Percentiles rank a stretch among this genome's conserved stretches.
Conservation (phyloP, 495 filamentous ascomycete genomes). For the Penicillium arizonense region DNA sequence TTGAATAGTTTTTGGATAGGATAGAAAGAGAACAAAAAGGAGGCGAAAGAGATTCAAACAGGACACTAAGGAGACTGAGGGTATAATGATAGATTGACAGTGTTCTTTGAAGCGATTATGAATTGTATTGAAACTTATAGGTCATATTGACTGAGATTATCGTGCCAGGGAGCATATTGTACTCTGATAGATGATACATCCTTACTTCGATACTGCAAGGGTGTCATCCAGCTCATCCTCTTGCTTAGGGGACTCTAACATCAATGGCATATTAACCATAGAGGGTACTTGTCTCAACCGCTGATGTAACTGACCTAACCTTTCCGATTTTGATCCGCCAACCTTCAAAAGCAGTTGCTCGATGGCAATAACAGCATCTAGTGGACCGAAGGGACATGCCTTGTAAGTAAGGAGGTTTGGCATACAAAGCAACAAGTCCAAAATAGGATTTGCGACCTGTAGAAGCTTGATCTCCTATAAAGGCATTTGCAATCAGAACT, state of each 20-base stretch:
- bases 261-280: neutral
- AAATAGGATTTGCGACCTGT: slow-evolving; percentile 15
- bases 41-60: too few relatives aligned
- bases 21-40: too few relatives aligned
- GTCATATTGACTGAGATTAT: too few relatives aligned
- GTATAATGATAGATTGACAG: too few relatives aligned
- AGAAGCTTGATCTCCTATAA: slow-evolving; percentile 12
- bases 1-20: too few relatives aligned
- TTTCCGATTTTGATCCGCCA: slow-evolving; percentile 7
- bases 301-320: slow-evolving; percentile 2
- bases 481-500: neutral
- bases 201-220: too few relatives aligned
- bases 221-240: neutral
- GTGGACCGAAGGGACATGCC: slow-evolving; percentile 7
- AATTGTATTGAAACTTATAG: too few relatives aligned
- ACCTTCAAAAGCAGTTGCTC: slow-evolving; percentile 9
- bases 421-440: slow-evolving; percentile 15
- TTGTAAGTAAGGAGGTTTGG: slow-evolving; percentile 8
- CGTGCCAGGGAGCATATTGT: too few relatives aligned
- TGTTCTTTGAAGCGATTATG: too few relatives aligned
- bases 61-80: too few relatives aligned
- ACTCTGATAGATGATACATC: too few relatives aligned
- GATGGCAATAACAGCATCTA: slow-evolving; percentile 11
- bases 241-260: neutral
- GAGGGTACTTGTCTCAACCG: slow-evolving; percentile 7